Evolutionary conservation across 2,329 filamentous ascomycete genomes (phyloP).

Genomic region (Plectosphaerella cucumerina): DNA sequence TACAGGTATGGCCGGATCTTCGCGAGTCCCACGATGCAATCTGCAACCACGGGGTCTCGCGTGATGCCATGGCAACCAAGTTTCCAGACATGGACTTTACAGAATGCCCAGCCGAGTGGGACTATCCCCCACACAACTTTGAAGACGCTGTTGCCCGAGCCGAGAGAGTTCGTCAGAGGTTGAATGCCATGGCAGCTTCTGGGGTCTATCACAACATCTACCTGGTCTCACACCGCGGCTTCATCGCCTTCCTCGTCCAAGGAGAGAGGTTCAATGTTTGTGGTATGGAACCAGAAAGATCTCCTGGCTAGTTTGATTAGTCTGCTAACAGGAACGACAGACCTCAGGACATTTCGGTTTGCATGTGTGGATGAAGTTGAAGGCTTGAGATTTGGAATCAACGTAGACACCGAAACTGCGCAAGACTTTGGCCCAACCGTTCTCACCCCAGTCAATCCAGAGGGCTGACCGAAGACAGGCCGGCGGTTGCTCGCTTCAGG

Average conservation of each 20-base stretch:
- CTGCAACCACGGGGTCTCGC: not conserved
- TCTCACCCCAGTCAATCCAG: not conserved
- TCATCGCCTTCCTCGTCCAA: constrained; percentile 2
- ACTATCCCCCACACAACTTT: not conserved
- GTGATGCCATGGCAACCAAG: not conserved
- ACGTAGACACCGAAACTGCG: not conserved
- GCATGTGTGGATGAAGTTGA: not conserved
- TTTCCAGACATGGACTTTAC: not conserved
- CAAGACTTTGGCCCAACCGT: not conserved
- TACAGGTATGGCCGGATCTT: constrained; percentile 3
- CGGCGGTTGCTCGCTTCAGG: too few species aligned
- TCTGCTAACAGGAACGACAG: not conserved
- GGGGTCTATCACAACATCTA: constrained; percentile 1
- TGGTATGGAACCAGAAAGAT: not conserved
- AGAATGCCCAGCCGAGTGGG: constrained; percentile 1
- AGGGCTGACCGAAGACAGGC: too few species aligned
- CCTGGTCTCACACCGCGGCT: constrained; percentile 1
- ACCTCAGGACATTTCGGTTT: not conserved
- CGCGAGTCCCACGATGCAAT: constrained; percentile 3
- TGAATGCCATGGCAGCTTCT: not conserved
- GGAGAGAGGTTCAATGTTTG: constrained; percentile 3
- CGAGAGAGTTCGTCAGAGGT: not conserved
- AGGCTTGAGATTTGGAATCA: not conserved
- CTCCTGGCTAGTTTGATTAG: not conserved
- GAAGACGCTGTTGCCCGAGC: not conserved